These are phyloP conservation scores for Knufia petricola DNA, from an alignment of 2,329 filamentous ascomycete genomes.

Conservation along the genomic window DNA sequence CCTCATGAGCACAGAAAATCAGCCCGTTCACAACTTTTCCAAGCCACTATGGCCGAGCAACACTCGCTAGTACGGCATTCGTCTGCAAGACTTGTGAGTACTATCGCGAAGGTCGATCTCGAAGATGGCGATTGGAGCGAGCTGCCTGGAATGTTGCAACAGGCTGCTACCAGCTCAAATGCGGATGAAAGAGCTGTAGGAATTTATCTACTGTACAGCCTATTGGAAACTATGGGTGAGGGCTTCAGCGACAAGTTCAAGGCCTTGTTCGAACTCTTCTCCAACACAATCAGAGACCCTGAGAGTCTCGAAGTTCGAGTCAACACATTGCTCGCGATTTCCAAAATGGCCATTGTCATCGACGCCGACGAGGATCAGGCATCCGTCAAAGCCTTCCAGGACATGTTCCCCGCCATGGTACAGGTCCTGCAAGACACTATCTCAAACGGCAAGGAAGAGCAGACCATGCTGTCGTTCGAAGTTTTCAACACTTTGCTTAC, in stretches of 20 bases:
- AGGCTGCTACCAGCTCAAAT: slow-evolving; percentile 64
- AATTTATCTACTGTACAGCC: slow-evolving; percentile 84
- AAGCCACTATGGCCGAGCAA: slow-evolving; percentile 72
- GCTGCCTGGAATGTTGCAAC: slow-evolving; percentile 67
- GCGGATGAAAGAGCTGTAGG: slow-evolving; percentile 79
- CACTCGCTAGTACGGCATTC: slow-evolving; percentile 72
- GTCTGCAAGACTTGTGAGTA: slow-evolving; percentile 75
- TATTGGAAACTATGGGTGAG: slow-evolving; percentile 79
- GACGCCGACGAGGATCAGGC: slow-evolving; percentile 76
- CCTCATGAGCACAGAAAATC: slow-evolving; percentile 65
- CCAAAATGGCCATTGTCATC: slow-evolving; percentile 75
- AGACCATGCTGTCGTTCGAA: slow-evolving; percentile 82
- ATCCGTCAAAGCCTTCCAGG: slow-evolving; percentile 64
- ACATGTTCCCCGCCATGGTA: slow-evolving; percentile 78
- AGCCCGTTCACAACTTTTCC: slow-evolving; percentile 72
- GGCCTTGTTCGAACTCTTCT: slow-evolving; percentile 74
- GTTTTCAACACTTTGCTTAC: slow-evolving; percentile 92
- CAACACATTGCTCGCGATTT: slow-evolving; percentile 86
- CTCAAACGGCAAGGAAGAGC: slow-evolving; percentile 71
- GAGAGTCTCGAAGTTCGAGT: slow-evolving; percentile 87
- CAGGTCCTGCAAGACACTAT: slow-evolving; percentile 78
- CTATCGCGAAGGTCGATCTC: slow-evolving; percentile 77
- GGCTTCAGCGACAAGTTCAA: slow-evolving; percentile 71
- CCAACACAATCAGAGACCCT: slow-evolving; percentile 77
- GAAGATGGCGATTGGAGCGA: slow-evolving; percentile 78